Conservation (phyloP, 129 eudicot genomes). For the Escallonia herrerae region DNA sequence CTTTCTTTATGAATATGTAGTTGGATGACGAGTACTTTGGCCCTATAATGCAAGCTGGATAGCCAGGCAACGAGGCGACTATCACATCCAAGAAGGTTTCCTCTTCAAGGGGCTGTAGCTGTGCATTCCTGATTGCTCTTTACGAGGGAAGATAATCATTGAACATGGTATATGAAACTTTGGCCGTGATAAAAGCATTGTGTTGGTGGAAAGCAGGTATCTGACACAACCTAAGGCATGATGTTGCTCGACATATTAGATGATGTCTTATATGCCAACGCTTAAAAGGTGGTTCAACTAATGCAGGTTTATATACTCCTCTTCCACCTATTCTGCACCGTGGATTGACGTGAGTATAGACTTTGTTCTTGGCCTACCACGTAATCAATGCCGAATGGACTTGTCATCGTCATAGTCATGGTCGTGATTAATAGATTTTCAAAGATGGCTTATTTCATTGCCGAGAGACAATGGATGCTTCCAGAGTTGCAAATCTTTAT, state of each 20-base stretch:
- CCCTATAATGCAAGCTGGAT: neutral
- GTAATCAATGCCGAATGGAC: neutral
- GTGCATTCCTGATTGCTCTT: neutral
- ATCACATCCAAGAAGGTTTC: neutral
- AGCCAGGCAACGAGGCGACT: neutral
- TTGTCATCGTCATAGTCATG: neutral
- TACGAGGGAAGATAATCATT: neutral
- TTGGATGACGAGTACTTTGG: slow-evolving; percentile 3
- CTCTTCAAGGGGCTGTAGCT: neutral
- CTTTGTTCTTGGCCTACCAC: neutral
- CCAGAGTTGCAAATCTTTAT: neutral
- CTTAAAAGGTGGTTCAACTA: neutral
- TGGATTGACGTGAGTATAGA: neutral
- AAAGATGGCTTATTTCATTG: neutral
- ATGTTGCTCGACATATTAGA: neutral
- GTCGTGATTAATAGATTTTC: neutral
- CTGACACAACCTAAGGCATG: neutral
- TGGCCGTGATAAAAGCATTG: neutral
- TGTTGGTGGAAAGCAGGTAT: neutral
- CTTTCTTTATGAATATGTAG: neutral
- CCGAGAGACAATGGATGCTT: neutral
- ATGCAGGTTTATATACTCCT: neutral
- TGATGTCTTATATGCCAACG: neutral
- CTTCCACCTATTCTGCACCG: neutral
- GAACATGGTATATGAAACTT: neutral